Evolutionary conservation across 305 asterid genomes (phyloP), one percentile per base, ranked within the genome.

Genomic region (Ajuga reptans): DNA sequence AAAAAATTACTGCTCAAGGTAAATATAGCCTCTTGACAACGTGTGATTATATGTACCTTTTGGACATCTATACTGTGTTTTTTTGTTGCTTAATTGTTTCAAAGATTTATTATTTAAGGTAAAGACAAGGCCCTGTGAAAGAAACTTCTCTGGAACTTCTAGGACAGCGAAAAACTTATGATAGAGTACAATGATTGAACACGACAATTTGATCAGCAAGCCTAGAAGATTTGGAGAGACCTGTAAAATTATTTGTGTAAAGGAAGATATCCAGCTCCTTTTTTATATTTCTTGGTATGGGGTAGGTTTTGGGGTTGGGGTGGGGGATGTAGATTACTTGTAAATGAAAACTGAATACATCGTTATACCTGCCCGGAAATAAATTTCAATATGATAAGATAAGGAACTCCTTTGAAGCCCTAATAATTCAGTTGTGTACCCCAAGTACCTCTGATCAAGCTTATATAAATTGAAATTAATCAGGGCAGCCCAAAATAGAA

Each of bases 1-100:
- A 88, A 84, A 82, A 33, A 37, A 34, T 63, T 78, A 64, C 82
- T 92, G 76, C 95, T 92, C 37, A 77, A 73, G 89, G 98, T 92
- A 82, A 68, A 74, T 41, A 27, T 65, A 33, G 18, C 63, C 31
- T 66, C 12, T 42, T 57, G 16, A 2, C 15, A 39, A 39, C 29
- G 37, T 54, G 14, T 61, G 27, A 64, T 47, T 59, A 9, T 64
- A 47, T 39, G 12, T 50, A 57, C 67, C 36, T 61, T 69, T 6
- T 68, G 69, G 15, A 45, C 42, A 16, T 27, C 47, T 51, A 29
- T 47, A 33, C 12, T 49, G 17, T 49, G 65, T 36, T 52, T 73
- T 60, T 65, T 27, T 31, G 8, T 62, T 45, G 66, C 52, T 56
- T 74, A 27, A 17, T n/a, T 33, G 47, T 14, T 43, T 45, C 46